Conservation (phyloP, 495 filamentous ascomycete species). For the Xylaria intraflava region DNA sequence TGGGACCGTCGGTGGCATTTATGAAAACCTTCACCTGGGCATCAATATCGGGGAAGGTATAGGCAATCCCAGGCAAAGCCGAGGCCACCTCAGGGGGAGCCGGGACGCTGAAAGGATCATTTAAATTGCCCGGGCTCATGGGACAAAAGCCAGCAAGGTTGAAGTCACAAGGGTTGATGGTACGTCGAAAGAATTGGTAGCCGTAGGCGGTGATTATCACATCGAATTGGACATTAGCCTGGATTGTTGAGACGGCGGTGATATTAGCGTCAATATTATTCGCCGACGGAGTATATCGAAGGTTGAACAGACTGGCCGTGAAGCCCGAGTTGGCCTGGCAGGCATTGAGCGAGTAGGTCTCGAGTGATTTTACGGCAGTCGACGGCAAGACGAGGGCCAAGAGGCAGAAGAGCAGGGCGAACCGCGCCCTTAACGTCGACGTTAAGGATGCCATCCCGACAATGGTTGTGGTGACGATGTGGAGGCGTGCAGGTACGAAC, state of each 20-base stretch:
- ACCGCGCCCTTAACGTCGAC: slow-evolving; percentile 3
- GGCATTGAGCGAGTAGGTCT: slow-evolving; percentile 69
- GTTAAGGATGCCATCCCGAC: slow-evolving; percentile 18
- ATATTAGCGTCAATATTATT: slow-evolving; percentile 65
- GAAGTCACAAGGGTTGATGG: slow-evolving; percentile 68
- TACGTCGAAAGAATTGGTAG: slow-evolving; percentile 54
- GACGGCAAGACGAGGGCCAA: slow-evolving; percentile 23
- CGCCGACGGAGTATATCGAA: slow-evolving; percentile 70
- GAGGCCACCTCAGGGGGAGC: slow-evolving; percentile 50
- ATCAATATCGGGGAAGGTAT: slow-evolving; percentile 88
- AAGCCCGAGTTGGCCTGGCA: slow-evolving; percentile 77
- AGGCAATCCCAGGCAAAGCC: slow-evolving; percentile 76
- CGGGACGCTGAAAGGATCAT: slow-evolving; percentile 59
- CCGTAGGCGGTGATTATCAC: slow-evolving; percentile 78
- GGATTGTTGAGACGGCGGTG: slow-evolving; percentile 74
- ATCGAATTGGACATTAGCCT: slow-evolving; percentile 78
- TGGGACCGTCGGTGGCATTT: slow-evolving; percentile 50
- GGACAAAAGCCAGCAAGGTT: slow-evolving; percentile 76
- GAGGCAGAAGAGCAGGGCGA: slow-evolving; percentile 1
- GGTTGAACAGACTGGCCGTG: slow-evolving; percentile 74
- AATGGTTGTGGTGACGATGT: not conserved
- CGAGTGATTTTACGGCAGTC: slow-evolving; percentile 38
- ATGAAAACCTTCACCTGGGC: slow-evolving; percentile 77
- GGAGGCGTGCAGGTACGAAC: not conserved
- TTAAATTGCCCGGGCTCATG: slow-evolving; percentile 78